Percentiles rank a stretch among this genome's conserved stretches.
These are phyloP conservation scores for Halteria grandinella DNA, from an alignment of 73 alveolate genomes.

Conservation along the genomic window DNA sequence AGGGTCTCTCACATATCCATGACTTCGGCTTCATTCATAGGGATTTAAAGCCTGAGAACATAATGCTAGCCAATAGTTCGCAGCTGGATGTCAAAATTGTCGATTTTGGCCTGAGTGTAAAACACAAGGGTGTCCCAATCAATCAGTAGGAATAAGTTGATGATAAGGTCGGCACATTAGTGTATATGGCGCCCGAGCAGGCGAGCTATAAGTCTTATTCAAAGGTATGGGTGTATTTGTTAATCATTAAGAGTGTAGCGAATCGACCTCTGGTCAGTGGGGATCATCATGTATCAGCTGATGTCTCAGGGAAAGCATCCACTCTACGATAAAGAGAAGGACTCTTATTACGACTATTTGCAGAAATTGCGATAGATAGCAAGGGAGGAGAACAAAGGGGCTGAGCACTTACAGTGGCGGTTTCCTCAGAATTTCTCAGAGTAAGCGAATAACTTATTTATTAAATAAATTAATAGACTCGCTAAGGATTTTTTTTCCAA, in stretches of 20 bases:
- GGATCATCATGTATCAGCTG: slow-evolving; percentile 54
- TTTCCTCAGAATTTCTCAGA: slow-evolving; percentile 19
- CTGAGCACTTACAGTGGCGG: neutral
- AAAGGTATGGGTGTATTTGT: slow-evolving; percentile 8
- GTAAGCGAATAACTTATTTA: neutral
- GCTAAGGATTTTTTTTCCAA: slow-evolving; percentile 44
- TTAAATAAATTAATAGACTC: neutral
- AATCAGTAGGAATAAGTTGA: neutral
- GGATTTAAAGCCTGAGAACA: slow-evolving; percentile 73
- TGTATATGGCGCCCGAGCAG: slow-evolving; percentile 71
- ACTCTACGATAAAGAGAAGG: slow-evolving; percentile 16
- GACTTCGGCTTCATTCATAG: slow-evolving; percentile 67
- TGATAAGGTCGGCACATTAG: slow-evolving; percentile 58
- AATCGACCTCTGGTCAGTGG: slow-evolving; percentile 56
- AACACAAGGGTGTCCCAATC: slow-evolving; percentile 12
- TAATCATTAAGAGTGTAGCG: slow-evolving; percentile 6
- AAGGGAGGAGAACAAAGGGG: no score
- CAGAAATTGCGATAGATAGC: no score
- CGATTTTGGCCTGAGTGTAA: slow-evolving; percentile 61
- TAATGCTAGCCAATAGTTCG: slow-evolving; percentile 15
- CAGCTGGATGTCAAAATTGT: slow-evolving; percentile 49
- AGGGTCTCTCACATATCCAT: slow-evolving; percentile 44
- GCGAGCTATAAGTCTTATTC: slow-evolving; percentile 36
- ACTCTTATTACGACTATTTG: slow-evolving; percentile 23
- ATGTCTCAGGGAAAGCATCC: slow-evolving; percentile 42